Evolutionary conservation across 192 early-diverging fungal species (phyloP), one percentile per base, ranked within the genome.

Genomic region (Coemansia umbellata): DNA sequence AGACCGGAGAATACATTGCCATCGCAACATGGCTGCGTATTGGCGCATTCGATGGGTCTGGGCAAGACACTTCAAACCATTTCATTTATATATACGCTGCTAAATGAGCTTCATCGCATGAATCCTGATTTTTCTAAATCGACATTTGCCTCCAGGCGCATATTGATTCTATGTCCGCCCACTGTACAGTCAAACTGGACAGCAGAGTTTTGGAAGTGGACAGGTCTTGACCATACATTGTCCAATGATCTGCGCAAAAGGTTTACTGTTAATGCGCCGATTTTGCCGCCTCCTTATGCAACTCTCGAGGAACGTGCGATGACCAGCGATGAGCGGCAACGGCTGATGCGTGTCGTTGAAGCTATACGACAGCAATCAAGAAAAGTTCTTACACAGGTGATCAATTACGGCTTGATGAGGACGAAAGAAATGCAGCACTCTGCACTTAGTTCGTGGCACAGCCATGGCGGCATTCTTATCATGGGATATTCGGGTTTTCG

Each of bases 11-110:
- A 43, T 24, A 39, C 33, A 33, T 33, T 22, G 13, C 13, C 37
- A 2, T 8, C 26, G 39, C 66, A 80, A 49, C 60, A 65, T 19
- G 91, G 92, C 3, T 91, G 90, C 52, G 79, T 93, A 10, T 65
- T 95, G 30, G 88, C 89, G 0, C 92, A 93, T 65, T 78, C 81
- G 8, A 93, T 93, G 91, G 91, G 92, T 0, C 70, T 95, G 18
- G 91, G 89, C 45, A 91, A 92, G 65, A 93, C 91, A 0, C 66
- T 92, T 11, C 89, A 92, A 57, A 77, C 81, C 8, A 82, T 95
- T 52, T 57, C 81, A 0, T 84, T 92, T 36, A 24, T 93, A 4
- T 85, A 81, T 44, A 89, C 86, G 1, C 51, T 93, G 28, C 60
- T 86, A 14, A 63, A 72, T 9, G 84, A 89, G 48, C 78, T 89